Percentiles rank a stretch among this genome's conserved stretches.
phyloP scores from a whole-genome alignment of 2,329 filamentous ascomycete genomes.

The Penicillium sclerotigenum region DNA sequence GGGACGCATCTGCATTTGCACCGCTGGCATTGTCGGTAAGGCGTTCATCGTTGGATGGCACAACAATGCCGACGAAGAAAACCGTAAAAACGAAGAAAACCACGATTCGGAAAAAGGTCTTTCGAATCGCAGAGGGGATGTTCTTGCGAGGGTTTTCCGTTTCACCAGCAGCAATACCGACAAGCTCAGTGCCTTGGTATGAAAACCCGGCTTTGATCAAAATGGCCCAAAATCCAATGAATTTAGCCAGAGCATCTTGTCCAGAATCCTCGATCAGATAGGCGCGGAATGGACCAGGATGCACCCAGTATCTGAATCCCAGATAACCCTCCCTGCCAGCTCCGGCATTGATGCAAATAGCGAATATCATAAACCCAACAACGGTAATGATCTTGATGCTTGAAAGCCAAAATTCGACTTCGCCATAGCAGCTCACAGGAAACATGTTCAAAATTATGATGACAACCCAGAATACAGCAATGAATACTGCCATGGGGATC shows the following conservation, averaged over 20 bases:
- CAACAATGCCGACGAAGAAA: slow-evolving; percentile 68
- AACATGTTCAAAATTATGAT: slow-evolving; percentile 9
- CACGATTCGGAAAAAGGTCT: slow-evolving; percentile 73
- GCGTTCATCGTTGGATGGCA: slow-evolving; percentile 59
- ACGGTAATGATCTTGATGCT: slow-evolving; percentile 10
- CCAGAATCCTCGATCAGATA: slow-evolving; percentile 75
- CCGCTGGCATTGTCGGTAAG: slow-evolving; percentile 45
- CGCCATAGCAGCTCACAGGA: slow-evolving; percentile 7
- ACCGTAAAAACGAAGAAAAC: slow-evolving; percentile 49
- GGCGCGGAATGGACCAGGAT: slow-evolving; percentile 52
- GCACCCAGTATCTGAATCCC: slow-evolving; percentile 8
- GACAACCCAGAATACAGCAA: slow-evolving; percentile 7
- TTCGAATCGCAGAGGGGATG: slow-evolving; percentile 69
- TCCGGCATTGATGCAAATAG: slow-evolving; percentile 49
- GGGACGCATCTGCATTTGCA: slow-evolving; percentile 1
- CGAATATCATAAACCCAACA: slow-evolving; percentile 57
- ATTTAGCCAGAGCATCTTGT: slow-evolving; percentile 66
- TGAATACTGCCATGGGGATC: slow-evolving; percentile 7
- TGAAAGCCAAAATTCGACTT: slow-evolving; percentile 8
- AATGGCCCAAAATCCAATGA: slow-evolving; percentile 59
- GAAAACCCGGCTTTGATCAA: slow-evolving; percentile 45
- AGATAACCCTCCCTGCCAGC: slow-evolving; percentile 5
- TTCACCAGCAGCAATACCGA: slow-evolving; percentile 73
- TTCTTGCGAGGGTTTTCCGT: slow-evolving; percentile 68
- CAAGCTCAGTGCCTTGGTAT: slow-evolving; percentile 64